Base-by-base conservation (phyloP, 208 protist species). In the Wallacemonas sp. region DNA sequence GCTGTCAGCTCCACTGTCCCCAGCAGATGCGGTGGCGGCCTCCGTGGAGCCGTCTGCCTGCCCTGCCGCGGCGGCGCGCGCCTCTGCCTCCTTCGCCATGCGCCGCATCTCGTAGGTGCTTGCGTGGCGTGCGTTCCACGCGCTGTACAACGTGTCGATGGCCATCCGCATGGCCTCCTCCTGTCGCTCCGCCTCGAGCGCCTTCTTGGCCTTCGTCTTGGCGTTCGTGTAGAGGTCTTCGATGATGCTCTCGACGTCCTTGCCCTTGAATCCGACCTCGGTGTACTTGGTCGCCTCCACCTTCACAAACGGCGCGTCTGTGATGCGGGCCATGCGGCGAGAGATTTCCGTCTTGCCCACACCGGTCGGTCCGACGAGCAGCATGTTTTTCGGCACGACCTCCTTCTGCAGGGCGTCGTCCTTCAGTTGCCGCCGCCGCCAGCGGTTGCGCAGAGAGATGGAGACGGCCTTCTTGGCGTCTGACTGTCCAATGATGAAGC, bases 201-300 rank as follows among this genome's bases (percentile, higher is more conserved):
- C 67, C 24, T 83, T 78, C 68, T 85, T 88, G 26, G 86, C 93
- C 71, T 94, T 95, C 61, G 60, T 71, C 63, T 98, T 97, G 4
- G 93, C 89, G 38, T 93, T 93, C 13, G 85, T 84, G 63, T 98
- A 96, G 4, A 99, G 78, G 57, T 99, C 97, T 61, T 95, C 83
- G 63, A 99, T 98, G 53, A 98, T 98, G 37, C 80, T 91, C 66
- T 99, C 97, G 17, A 99, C 97, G 66, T 99, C 97, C 63, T 97
- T 95, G 26, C 95, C 95, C 48, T 98, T 97, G 74, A 98, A 98
- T 26, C 92, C 92, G 0, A 97, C 92, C 63, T 99, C 97, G 1
- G 98, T 99, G 78, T 98, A 99, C 83, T 99, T 99, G 30, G 98
- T 99, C 12, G 97, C 97, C 79, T 99, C 97, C 8, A 99, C 97